Conservation (phyloP, 495 filamentous ascomycete species). For the Astrothelium subdiscretum region DNA sequence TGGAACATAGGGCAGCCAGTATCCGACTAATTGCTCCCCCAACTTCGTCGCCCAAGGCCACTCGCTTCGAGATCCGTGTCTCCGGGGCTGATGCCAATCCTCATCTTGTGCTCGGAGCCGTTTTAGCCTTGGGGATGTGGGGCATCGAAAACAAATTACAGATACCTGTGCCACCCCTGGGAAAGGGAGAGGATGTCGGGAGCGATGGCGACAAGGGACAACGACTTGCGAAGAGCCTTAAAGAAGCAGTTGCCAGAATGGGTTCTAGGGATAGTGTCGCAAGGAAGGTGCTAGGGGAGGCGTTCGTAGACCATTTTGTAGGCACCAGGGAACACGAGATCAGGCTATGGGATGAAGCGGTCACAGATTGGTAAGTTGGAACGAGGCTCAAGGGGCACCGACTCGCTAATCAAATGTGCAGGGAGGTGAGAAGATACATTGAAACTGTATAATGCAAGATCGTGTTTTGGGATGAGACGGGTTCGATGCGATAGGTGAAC, state of each 20-base stretch:
- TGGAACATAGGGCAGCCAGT: conserved; percentile 88
- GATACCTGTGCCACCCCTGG: conserved; percentile 70
- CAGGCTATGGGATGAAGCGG: conserved; percentile 84
- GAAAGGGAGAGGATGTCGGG: conserved; percentile 70
- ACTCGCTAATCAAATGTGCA: conserved; percentile 10
- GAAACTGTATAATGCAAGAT: too few species aligned
- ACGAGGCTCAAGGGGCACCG: too few species aligned
- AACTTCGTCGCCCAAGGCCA: conserved; percentile 67
- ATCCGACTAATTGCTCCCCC: conserved; percentile 84
- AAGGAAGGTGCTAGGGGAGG: conserved; percentile 82
- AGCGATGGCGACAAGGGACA: conserved; percentile 52
- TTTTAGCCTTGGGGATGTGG: conserved; percentile 76
- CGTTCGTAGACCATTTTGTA: conserved; percentile 90
- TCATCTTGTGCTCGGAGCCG: conserved; percentile 73
- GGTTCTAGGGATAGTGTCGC: conserved; percentile 66
- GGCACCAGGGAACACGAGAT: conserved; percentile 90
- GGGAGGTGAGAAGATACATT: conserved; percentile 42
- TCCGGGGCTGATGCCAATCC: conserved; percentile 87
- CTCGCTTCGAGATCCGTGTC: conserved; percentile 83
- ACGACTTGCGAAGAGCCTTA: conserved; percentile 67
- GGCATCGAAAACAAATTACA: conserved; percentile 83
- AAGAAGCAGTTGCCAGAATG: conserved; percentile 71
- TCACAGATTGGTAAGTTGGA: conserved; percentile 75
- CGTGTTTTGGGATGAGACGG: too few species aligned
- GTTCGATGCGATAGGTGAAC: too few species aligned